Percentiles rank a stretch among this genome's conserved stretches.
These are phyloP conservation scores for Paecilomyces fulvus DNA, from an alignment of 2,329 filamentous ascomycete genomes.

Conservation along the genomic window DNA sequence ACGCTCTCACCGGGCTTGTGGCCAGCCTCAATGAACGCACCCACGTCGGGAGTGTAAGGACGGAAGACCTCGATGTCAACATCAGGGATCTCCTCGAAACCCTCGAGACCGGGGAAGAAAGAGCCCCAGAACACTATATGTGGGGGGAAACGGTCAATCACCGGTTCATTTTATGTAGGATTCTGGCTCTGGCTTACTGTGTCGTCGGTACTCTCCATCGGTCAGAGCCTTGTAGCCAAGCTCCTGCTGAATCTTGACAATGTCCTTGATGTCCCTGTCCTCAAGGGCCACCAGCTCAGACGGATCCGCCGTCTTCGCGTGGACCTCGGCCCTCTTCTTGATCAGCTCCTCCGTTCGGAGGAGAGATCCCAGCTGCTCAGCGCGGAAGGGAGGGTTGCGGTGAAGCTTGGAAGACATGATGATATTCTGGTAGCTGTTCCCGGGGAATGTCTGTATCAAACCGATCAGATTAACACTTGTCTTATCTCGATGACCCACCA, in stretches of 20 bases:
- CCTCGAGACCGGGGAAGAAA: constrained; percentile 47
- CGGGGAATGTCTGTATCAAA: neutral
- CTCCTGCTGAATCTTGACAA: constrained; percentile 57
- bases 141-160: neutral
- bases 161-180: neutral
- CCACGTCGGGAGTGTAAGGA: constrained; percentile 52
- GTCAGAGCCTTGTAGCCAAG: constrained; percentile 56
- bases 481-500: neutral
- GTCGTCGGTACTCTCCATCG: constrained; percentile 57
- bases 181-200: constrained; percentile 23
- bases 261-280: constrained; percentile 55
- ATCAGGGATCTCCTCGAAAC: constrained; percentile 46
- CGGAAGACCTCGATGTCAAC: constrained; percentile 46
- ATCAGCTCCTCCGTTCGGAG: constrained; percentile 57
- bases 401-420: constrained; percentile 26
- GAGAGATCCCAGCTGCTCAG: constrained; percentile 64
- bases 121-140: constrained; percentile 47
- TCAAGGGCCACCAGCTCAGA: constrained; percentile 56
- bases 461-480: neutral
- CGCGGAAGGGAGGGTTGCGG: constrained; percentile 55
- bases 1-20: constrained; percentile 50
- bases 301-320: constrained; percentile 46
- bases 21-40: constrained; percentile 52
- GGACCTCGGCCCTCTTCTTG: constrained; percentile 47
- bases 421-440: neutral